Evolutionary conservation across 1,284 basidiomycete species (phyloP).

Genomic region (Trametes pubescens): DNA sequence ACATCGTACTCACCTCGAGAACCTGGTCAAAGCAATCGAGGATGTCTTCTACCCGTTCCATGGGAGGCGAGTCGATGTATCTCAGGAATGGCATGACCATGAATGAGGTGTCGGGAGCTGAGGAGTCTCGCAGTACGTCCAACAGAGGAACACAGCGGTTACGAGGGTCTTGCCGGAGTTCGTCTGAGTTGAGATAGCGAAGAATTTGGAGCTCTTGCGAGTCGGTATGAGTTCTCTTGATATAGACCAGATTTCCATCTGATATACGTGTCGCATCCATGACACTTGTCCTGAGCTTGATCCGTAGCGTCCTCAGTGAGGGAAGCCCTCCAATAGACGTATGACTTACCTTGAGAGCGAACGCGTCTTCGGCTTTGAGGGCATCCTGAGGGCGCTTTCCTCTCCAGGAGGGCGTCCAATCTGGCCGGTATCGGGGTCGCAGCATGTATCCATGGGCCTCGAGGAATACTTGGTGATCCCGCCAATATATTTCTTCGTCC

Average conservation of each 20-base stretch:
- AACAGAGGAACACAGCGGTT: slow-evolving; percentile 45
- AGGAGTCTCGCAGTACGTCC: slow-evolving; percentile 35
- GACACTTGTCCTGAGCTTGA: slow-evolving; percentile 14
- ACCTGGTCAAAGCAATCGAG: slow-evolving; percentile 39
- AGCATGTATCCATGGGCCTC: not conserved
- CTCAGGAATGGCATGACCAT: slow-evolving; percentile 44
- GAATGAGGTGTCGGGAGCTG: slow-evolving; percentile 24
- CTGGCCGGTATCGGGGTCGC: slow-evolving; percentile 1
- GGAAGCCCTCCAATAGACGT: no score
- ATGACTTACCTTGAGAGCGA: not conserved
- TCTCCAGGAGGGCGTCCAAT: slow-evolving; percentile 4
- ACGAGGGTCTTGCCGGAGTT: slow-evolving; percentile 28
- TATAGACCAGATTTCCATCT: slow-evolving; percentile 36
- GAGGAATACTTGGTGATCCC: no score
- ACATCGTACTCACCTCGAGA: slow-evolving; percentile 34
- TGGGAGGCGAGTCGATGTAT: slow-evolving; percentile 31
- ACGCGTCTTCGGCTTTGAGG: slow-evolving; percentile 1
- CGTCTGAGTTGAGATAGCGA: slow-evolving; percentile 10
- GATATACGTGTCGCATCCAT: slow-evolving; percentile 40
- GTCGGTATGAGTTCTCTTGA: slow-evolving; percentile 33
- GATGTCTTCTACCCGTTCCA: slow-evolving; percentile 35
- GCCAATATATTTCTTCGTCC: no score
- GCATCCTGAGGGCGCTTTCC: not conserved
- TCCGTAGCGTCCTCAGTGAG: no score
- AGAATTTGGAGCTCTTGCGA: slow-evolving; percentile 31